Percentiles rank a stretch among this genome's conserved stretches.
These are phyloP conservation scores for Avena sativa DNA, from an alignment of 176 grass and related monocot species.

Conservation along the genomic window DNA sequence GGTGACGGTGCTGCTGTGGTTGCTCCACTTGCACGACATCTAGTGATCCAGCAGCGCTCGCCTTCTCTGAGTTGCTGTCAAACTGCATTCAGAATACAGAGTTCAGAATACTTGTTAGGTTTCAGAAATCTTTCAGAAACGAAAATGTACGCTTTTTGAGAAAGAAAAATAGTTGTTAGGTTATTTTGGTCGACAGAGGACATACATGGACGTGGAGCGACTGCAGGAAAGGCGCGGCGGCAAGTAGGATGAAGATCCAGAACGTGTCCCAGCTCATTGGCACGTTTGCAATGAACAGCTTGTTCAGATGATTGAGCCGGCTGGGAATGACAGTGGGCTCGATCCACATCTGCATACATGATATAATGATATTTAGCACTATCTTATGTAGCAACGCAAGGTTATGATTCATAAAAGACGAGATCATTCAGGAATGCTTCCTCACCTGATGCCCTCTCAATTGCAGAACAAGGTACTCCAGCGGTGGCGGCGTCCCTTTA, in stretches of 20 bases:
- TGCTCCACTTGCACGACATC: not conserved
- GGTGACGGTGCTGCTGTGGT: not conserved
- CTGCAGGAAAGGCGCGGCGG: slow-evolving; percentile 17
- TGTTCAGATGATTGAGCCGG: slow-evolving; percentile 11
- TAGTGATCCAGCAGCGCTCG: not conserved
- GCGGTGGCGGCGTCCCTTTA: not conserved
- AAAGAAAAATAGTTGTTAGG: no score
- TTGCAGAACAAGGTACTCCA: slow-evolving; percentile 42
- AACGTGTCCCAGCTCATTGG: not conserved
- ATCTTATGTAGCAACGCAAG: not conserved
- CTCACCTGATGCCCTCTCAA: slow-evolving; percentile 38
- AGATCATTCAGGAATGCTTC: slow-evolving; percentile 7
- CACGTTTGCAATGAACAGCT: slow-evolving; percentile 32
- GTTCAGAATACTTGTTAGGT: not conserved
- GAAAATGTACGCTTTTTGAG: not conserved
- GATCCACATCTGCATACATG: slow-evolving; percentile 34
- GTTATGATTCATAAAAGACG: not conserved
- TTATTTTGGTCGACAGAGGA: no score
- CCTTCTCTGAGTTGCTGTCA: slow-evolving; percentile 18
- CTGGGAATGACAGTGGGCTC: slow-evolving; percentile 15
- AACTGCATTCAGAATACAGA: not conserved
- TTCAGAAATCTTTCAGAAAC: not conserved
- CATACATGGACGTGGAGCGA: slow-evolving; percentile 8
- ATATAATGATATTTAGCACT: not conserved
- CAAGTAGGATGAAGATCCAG: slow-evolving; percentile 34